These are phyloP conservation scores for Alternaria hordeiaustralica DNA, from an alignment of 2,329 filamentous ascomycete species.

Conservation along the genomic window DNA sequence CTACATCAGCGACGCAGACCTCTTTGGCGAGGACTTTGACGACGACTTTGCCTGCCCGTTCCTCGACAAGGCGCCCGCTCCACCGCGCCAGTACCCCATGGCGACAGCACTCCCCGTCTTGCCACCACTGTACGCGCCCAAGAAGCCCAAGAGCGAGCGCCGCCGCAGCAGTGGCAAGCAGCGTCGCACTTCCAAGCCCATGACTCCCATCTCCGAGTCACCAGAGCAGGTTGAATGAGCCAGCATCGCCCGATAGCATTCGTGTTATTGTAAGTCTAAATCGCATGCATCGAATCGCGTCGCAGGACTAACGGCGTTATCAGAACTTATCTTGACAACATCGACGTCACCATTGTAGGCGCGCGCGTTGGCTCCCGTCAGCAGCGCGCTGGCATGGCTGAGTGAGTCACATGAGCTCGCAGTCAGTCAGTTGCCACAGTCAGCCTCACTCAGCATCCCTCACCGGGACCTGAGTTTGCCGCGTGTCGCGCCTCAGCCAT, in stretches of 20 bases:
- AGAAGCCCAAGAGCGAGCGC: constrained; percentile 51
- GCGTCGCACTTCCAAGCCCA: constrained; percentile 49
- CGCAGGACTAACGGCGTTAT: constrained; percentile 6
- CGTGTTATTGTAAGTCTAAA: constrained; percentile 11
- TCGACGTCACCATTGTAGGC: constrained; percentile 17
- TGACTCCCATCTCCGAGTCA: constrained; percentile 52
- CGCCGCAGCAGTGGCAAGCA: constrained; percentile 51
- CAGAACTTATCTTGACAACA: constrained; percentile 13
- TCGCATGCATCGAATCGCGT: neutral
- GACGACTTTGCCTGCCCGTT: constrained; percentile 40
- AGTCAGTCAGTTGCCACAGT: neutral
- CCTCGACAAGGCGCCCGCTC: constrained; percentile 50
- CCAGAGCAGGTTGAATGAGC: constrained; percentile 48
- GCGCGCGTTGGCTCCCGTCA: constrained; percentile 10
- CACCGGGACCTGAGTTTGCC: constrained; percentile 1
- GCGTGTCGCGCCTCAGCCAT: constrained; percentile 1
- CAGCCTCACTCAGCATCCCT: constrained; percentile 3
- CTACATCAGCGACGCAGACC: constrained; percentile 52
- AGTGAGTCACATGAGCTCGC: constrained; percentile 16
- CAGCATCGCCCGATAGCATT: neutral
- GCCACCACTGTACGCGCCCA: constrained; percentile 48
- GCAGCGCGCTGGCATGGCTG: constrained; percentile 7
- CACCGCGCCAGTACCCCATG: constrained; percentile 46
- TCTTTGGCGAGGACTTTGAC: constrained; percentile 49
- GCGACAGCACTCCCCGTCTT: constrained; percentile 46